Conservation (phyloP, 2,329 filamentous ascomycete species). For the Anthostomella pinea region DNA sequence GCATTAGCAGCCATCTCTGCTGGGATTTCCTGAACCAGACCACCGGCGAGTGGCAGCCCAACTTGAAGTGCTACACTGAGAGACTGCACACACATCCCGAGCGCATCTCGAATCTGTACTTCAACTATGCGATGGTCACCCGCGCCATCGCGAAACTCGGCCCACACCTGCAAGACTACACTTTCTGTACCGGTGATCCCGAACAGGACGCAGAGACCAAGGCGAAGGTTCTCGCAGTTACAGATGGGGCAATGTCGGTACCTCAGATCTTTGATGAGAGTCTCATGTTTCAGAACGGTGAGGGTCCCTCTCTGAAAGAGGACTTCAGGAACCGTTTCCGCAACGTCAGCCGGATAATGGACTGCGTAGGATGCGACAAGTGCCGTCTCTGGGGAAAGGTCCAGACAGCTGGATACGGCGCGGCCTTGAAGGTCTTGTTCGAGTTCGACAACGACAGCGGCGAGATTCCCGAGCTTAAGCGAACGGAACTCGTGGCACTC, state of each 20-base stretch:
- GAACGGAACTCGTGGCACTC: slow-evolving; percentile 90
- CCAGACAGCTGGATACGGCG: slow-evolving; percentile 91
- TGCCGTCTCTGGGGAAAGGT: slow-evolving; percentile 97
- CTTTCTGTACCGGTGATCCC: slow-evolving; percentile 85
- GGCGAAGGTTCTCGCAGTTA: slow-evolving; percentile 74
- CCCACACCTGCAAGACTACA: slow-evolving; percentile 77
- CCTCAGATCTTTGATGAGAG: slow-evolving; percentile 89
- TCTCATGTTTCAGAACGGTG: slow-evolving; percentile 84
- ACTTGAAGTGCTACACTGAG: slow-evolving; percentile 81
- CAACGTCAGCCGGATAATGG: slow-evolving; percentile 95
- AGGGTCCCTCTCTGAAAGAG: slow-evolving; percentile 79
- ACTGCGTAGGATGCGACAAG: slow-evolving; percentile 98
- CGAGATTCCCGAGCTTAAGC: slow-evolving; percentile 67
- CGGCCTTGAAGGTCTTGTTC: slow-evolving; percentile 92
- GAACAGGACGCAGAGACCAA: slow-evolving; percentile 77
- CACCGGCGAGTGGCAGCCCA: slow-evolving; percentile 89
- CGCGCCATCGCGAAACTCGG: slow-evolving; percentile 89
- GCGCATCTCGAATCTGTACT: slow-evolving; percentile 95
- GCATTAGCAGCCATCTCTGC: slow-evolving; percentile 93
- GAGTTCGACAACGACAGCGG: slow-evolving; percentile 74
- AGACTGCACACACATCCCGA: slow-evolving; percentile 85
- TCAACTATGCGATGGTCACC: slow-evolving; percentile 96
- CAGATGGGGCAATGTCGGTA: slow-evolving; percentile 65
- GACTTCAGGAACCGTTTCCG: slow-evolving; percentile 97
- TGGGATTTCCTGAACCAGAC: slow-evolving; percentile 95